Conservation (phyloP, 495 filamentous ascomycete genomes). For the Aspergillus steynii region DNA sequence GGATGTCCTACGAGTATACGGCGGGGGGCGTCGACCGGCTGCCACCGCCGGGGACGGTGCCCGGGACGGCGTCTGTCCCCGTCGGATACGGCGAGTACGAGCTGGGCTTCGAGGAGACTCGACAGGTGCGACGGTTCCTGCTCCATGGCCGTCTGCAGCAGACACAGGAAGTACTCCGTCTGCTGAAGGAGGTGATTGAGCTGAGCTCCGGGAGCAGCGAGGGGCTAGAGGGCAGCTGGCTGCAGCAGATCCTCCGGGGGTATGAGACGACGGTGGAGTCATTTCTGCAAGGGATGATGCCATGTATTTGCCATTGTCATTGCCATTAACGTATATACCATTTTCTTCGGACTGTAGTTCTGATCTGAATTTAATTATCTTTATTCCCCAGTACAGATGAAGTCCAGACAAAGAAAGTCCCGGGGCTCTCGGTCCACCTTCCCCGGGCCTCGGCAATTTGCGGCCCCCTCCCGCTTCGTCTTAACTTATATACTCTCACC, state of each 20-base stretch:
- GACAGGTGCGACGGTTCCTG: conserved; percentile 34
- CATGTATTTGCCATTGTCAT: conserved; percentile 32
- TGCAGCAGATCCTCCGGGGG: conserved; percentile 37
- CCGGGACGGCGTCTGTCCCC: conserved; percentile 10
- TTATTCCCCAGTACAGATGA: neutral
- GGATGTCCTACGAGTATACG: conserved; percentile 32
- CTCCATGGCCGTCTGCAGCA: conserved; percentile 32
- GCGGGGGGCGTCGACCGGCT: conserved; percentile 12
- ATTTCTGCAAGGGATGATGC: conserved; percentile 32
- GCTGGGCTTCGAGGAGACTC: conserved; percentile 35
- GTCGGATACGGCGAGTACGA: conserved; percentile 45
- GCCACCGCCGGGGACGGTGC: conserved; percentile 13
- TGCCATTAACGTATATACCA: neutral
- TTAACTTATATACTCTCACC: neutral
- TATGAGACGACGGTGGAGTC: conserved; percentile 36
- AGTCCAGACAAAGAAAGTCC: neutral
- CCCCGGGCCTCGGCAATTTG: conserved; percentile 13
- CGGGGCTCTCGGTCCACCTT: conserved; percentile 11
- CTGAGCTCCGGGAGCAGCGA: conserved; percentile 8
- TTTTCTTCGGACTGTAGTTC: neutral
- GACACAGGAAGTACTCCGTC: conserved; percentile 30
- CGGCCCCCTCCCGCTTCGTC: neutral
- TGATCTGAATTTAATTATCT: neutral
- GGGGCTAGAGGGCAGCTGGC: conserved; percentile 21
- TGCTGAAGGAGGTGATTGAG: conserved; percentile 27